Conservation (phyloP, 352 stramenopile genomes). For the Plasmopara muralis region DNA sequence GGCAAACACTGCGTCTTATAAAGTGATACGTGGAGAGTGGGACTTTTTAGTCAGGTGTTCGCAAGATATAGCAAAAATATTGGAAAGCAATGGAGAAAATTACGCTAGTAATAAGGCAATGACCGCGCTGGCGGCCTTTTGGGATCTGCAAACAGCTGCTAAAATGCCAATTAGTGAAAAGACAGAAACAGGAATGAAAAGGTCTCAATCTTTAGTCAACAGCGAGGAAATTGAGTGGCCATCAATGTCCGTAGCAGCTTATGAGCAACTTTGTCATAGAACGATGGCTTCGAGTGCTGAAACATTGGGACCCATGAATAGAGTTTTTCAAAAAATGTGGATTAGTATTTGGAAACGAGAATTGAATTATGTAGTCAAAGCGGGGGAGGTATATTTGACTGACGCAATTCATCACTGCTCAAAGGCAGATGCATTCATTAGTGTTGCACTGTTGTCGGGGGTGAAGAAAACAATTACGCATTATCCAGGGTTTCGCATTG, state of each 20-base stretch:
- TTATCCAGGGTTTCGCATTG: constrained; percentile 24
- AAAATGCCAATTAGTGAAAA: constrained; percentile 5
- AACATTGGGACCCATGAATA: background rate
- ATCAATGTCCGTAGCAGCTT: constrained; percentile 10
- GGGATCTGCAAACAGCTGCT: constrained; percentile 11
- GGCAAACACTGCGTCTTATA: constrained; percentile 12
- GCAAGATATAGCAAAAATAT: constrained; percentile 9
- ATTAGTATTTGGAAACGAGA: constrained; percentile 32
- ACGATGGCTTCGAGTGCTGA: background rate
- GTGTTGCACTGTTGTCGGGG: constrained; percentile 2
- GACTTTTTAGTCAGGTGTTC: constrained; percentile 21
- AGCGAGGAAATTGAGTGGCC: constrained; percentile 1
- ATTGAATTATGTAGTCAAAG: constrained; percentile 5
- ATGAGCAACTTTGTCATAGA: constrained; percentile 13
- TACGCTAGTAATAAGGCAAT: constrained; percentile 19
- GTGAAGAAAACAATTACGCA: constrained; percentile 1
- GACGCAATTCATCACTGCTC: constrained; percentile 32
- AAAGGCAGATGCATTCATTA: constrained; percentile 27
- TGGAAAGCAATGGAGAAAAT: constrained; percentile 20
- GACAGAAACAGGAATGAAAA: constrained; percentile 10
- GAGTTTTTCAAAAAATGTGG: constrained; percentile 22
- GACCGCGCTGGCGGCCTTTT: constrained; percentile 18
- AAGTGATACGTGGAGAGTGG: constrained; percentile 15
- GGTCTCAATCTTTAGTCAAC: constrained; percentile 9
- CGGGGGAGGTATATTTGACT: constrained; percentile 9